phyloP scores from a whole-genome alignment of 495 filamentous ascomycete genomes.

The Penicillium silybi region DNA sequence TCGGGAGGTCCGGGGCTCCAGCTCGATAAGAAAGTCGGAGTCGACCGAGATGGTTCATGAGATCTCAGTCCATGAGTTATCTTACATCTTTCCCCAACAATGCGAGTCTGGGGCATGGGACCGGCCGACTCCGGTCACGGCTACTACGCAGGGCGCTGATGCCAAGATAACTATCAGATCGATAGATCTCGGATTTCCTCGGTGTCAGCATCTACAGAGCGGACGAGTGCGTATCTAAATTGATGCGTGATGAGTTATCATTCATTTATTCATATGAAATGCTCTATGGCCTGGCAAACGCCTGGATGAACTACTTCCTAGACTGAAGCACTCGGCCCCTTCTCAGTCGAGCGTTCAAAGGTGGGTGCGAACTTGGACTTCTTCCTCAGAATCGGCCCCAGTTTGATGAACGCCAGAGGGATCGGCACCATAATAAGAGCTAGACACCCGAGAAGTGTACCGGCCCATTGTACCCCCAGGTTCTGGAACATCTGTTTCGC shows the following conservation, averaged over 20 bases:
- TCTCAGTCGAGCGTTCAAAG: not conserved
- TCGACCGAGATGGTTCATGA: slow-evolving; percentile 1
- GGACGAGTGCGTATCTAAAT: not conserved
- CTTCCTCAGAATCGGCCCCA: slow-evolving; percentile 29
- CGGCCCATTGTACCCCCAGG: slow-evolving; percentile 73
- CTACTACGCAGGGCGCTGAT: not conserved
- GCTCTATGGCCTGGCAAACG: not conserved
- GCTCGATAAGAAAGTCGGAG: slow-evolving; percentile 10
- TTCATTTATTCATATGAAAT: not conserved
- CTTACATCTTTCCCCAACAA: not conserved
- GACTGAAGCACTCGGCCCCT: slow-evolving; percentile 5
- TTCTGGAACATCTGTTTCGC: slow-evolving; percentile 73
- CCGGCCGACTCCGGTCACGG: not conserved
- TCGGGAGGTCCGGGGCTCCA: slow-evolving; percentile 6
- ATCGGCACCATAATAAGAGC: slow-evolving; percentile 69
- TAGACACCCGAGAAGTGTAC: slow-evolving; percentile 72
- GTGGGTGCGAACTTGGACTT: slow-evolving; percentile 36
- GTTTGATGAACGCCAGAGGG: slow-evolving; percentile 45
- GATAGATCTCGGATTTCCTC: not conserved
- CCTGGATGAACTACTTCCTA: not conserved
- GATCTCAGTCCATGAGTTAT: not conserved
- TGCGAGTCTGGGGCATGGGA: not conserved
- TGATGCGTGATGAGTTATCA: too few species aligned
- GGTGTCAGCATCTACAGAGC: not conserved
- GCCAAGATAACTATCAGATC: not conserved